Percentiles rank a stretch among this genome's conserved stretches.
These are phyloP conservation scores for Fusarium sp. DNA, from an alignment of 2,329 filamentous ascomycete species.

Conservation along the genomic window DNA sequence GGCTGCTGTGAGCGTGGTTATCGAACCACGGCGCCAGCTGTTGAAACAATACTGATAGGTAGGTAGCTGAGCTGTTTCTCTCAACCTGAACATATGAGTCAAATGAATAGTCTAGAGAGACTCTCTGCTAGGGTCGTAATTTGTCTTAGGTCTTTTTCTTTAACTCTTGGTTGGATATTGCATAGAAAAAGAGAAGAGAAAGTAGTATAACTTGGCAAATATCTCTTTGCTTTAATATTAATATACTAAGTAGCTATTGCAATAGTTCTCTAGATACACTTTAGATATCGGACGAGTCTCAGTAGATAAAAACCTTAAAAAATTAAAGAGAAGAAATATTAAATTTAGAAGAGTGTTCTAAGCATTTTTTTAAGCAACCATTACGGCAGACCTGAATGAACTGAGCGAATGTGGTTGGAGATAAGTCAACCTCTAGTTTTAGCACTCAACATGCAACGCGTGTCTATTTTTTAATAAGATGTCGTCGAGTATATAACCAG, in stretches of 20 bases:
- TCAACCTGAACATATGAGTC: background rate
- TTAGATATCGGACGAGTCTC: background rate
- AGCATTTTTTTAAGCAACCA: background rate
- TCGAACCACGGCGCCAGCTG: background rate
- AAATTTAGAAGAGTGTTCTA: background rate
- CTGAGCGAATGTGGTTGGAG: background rate
- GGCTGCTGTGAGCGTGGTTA: background rate
- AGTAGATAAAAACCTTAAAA: background rate
- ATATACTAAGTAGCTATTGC: background rate
- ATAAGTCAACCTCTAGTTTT: background rate
- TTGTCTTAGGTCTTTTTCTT: background rate
- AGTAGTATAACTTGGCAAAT: background rate
- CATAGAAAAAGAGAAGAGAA: background rate
- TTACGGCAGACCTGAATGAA: background rate
- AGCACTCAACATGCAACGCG: background rate
- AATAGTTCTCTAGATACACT: background rate
- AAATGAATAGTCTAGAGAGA: background rate
- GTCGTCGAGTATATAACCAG: background rate
- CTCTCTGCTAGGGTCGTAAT: background rate
- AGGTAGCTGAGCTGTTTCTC: background rate
- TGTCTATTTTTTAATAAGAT: background rate
- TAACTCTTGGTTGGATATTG: background rate
- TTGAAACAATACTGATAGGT: background rate
- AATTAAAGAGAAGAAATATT: background rate
- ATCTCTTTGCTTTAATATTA: background rate